These are phyloP conservation scores for Cryptococcus neoformans DNA, from an alignment of 1,284 basidiomycete species.

Conservation along the genomic window DNA sequence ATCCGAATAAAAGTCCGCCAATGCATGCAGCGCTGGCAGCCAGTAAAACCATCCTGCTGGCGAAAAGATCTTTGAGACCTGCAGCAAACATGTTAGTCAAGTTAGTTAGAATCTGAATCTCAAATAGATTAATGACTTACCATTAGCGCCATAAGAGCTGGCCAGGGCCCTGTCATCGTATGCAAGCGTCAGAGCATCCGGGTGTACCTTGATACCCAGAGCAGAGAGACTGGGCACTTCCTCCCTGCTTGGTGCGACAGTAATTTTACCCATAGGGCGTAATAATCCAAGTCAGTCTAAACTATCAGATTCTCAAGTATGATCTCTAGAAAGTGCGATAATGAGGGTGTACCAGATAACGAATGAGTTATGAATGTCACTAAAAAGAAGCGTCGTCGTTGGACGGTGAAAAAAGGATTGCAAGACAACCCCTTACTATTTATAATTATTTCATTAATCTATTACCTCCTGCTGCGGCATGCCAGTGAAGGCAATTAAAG, in stretches of 20 bases:
- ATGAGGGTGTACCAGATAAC: too few relatives aligned
- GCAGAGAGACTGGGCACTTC: not conserved
- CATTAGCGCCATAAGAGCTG: not conserved
- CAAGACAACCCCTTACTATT: too few relatives aligned
- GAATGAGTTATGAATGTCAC: too few relatives aligned
- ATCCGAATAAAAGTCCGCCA: not conserved
- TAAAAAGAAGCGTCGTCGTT: too few relatives aligned
- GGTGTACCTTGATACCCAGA: not conserved
- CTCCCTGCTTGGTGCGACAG: not conserved
- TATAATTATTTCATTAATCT: too few relatives aligned
- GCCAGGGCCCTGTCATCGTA: not conserved
- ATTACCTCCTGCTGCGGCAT: too few relatives aligned
- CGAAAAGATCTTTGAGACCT: constrained; percentile 20
- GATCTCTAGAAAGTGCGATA: too few relatives aligned
- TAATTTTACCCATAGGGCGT: not conserved
- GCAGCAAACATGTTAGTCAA: not conserved
- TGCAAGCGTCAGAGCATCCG: not conserved
- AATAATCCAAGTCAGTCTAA: not conserved
- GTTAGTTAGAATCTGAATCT: too few relatives aligned
- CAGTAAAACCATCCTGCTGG: constrained; percentile 13
- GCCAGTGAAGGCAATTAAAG: too few relatives aligned
- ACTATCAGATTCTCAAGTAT: too few relatives aligned
- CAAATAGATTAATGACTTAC: not conserved
- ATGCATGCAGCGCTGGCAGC: constrained; percentile 5
- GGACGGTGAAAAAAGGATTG: too few relatives aligned